phyloP scores from a whole-genome alignment of 495 filamentous ascomycete genomes.

The Penicillium macrosclerotiorum region DNA sequence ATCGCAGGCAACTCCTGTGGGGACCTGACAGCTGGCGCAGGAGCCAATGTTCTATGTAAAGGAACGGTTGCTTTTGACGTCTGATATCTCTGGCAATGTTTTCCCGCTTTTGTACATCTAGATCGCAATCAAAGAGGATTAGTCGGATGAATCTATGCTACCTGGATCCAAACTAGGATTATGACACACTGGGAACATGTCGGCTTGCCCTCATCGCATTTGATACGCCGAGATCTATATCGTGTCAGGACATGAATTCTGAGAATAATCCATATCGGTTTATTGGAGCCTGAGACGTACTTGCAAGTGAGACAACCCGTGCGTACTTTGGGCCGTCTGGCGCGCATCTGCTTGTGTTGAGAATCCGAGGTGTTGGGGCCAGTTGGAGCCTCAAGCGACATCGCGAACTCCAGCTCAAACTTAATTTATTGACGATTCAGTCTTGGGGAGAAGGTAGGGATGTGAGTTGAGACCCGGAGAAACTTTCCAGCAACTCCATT shows the following conservation, averaged over 20 bases:
- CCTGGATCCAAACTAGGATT: no score
- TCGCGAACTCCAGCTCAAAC: no score
- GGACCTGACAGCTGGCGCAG: constrained; percentile 5
- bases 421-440: no score
- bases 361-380: no score
- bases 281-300: constrained; percentile 13
- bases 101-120: constrained; percentile 34
- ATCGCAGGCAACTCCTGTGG: constrained; percentile 10
- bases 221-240: constrained; percentile 21
- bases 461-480: no score
- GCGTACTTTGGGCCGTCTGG: constrained; percentile 30
- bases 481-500: no score
- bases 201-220: constrained; percentile 34
- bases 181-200: constrained; percentile 19
- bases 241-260: neutral
- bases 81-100: constrained; percentile 34
- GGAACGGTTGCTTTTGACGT: neutral
- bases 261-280: neutral
- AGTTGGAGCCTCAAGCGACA: no score
- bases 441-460: no score
- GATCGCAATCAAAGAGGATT: neutral
- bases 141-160: no score
- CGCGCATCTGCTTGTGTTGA: constrained; percentile 12
- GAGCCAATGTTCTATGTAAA: constrained; percentile 2
- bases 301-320: constrained; percentile 38